Conservation (phyloP, 305 asterid species). For the Vinca major region DNA sequence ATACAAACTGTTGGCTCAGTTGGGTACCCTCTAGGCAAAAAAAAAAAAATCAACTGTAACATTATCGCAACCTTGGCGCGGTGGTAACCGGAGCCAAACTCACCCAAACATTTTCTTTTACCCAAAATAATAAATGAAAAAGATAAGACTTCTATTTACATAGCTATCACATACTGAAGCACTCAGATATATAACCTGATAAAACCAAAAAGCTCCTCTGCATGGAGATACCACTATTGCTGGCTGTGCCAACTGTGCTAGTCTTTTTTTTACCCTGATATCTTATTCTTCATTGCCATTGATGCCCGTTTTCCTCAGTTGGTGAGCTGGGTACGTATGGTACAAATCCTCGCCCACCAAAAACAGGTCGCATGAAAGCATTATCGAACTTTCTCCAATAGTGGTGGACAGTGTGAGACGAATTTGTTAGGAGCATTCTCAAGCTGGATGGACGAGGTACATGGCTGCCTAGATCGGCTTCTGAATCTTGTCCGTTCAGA, state of each 20-base stretch:
- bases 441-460: slow-evolving; percentile 57
- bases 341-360: slow-evolving; percentile 91
- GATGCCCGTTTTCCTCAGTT: slow-evolving; percentile 35
- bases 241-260: too few relatives aligned
- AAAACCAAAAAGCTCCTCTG: slow-evolving; percentile 6
- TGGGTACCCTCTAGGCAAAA: too few relatives aligned
- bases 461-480: slow-evolving; percentile 25
- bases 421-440: slow-evolving; percentile 60
- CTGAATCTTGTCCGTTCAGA: slow-evolving; percentile 40
- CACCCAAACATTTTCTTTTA: too few relatives aligned
- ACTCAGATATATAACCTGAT: slow-evolving; percentile 3
- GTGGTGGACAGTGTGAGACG: slow-evolving; percentile 64
- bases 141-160: not conserved
- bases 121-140: too few relatives aligned
- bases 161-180: not conserved
- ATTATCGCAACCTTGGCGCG: too few relatives aligned
- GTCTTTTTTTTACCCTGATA: not conserved
- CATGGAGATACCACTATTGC: slow-evolving; percentile 4
- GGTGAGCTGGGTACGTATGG: slow-evolving; percentile 81
- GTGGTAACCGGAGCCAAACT: too few relatives aligned
- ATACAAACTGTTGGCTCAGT: not conserved
- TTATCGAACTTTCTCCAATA: slow-evolving; percentile 87
- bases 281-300: slow-evolving; percentile 19
- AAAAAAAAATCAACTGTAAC: too few relatives aligned
- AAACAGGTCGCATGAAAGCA: slow-evolving; percentile 85